A percentile compares a stretch with the other conserved stretches of the same genome.
Evolutionary conservation across 148 eudicot genomes (phyloP).

Genomic region (Bassia scoparia): DNA sequence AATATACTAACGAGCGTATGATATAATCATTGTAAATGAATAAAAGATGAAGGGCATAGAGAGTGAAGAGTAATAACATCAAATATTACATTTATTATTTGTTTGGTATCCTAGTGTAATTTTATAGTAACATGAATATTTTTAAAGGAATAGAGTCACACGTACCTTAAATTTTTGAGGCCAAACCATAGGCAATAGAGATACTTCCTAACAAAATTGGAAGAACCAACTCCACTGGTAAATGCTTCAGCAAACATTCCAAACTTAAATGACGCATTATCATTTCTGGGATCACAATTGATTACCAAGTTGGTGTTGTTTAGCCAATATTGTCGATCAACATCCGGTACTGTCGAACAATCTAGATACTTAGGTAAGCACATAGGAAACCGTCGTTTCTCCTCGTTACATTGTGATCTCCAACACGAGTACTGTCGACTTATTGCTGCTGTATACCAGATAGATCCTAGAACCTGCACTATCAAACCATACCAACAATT

Average conservation of each 20-base stretch:
- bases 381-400: conserved; percentile 37
- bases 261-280: conserved; percentile 58
- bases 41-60: too few relatives aligned
- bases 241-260: conserved; percentile 90
- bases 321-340: conserved; percentile 53
- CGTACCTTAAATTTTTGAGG: conserved; percentile 71
- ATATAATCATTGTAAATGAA: too few relatives aligned
- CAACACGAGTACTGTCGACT: conserved; percentile 78
- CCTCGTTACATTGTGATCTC: conserved; percentile 51
- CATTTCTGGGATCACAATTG: conserved; percentile 64
- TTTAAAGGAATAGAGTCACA: too few relatives aligned
- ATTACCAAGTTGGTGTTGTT: conserved; percentile 42
- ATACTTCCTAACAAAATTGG: conserved; percentile 56
- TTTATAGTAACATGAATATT: too few relatives aligned
- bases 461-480: conserved; percentile 75
- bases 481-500: background rate
- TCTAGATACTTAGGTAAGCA: conserved; percentile 53
- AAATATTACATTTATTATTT: too few relatives aligned
- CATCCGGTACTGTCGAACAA: conserved; percentile 37
- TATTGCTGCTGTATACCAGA: conserved; percentile 86
- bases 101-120: too few relatives aligned
- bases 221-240: conserved; percentile 64
- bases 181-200: conserved; percentile 95
- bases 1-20: too few relatives aligned
- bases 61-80: too few relatives aligned